phyloP scores from a whole-genome alignment of 208 protist genomes.

The Crithidia fasciculata region DNA sequence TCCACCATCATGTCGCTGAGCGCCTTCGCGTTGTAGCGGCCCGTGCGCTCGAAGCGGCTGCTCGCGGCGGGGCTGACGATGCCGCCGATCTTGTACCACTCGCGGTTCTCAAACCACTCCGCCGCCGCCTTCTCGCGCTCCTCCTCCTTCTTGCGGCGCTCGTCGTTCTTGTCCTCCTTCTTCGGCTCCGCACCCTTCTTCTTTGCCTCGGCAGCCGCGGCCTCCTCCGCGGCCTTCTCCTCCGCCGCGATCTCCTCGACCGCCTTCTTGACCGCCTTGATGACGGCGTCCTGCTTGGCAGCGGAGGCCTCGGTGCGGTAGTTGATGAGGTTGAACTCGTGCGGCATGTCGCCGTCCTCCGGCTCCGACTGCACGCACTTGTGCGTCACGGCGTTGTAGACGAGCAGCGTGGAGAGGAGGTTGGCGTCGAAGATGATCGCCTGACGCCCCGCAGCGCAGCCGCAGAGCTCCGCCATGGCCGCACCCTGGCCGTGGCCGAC shows the following conservation, averaged over 20 bases:
- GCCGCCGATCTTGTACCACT: constrained; percentile 32
- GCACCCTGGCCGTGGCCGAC: constrained; percentile 53
- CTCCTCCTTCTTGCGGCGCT: constrained; percentile 26
- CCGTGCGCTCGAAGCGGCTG: constrained; percentile 35
- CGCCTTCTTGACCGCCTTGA: constrained; percentile 2
- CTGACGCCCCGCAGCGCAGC: constrained; percentile 33
- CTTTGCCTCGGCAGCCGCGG: background rate
- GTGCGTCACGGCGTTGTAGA: constrained; percentile 38
- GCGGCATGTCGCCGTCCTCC: constrained; percentile 15
- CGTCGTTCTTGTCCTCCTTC: constrained; percentile 24
- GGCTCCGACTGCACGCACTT: constrained; percentile 32
- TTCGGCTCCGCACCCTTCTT: constrained; percentile 6
- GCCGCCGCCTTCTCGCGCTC: constrained; percentile 27
- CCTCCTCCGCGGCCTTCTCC: constrained; percentile 17
- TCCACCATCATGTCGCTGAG: constrained; percentile 50
- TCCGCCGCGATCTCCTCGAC: constrained; percentile 23
- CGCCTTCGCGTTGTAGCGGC: constrained; percentile 47
- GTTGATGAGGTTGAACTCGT: constrained; percentile 40
- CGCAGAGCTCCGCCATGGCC: constrained; percentile 50
- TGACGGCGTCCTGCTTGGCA: constrained; percentile 22
- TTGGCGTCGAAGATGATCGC: constrained; percentile 52
- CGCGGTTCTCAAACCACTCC: constrained; percentile 39
- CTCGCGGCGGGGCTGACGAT: constrained; percentile 31
- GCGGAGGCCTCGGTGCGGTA: constrained; percentile 29
- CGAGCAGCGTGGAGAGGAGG: constrained; percentile 42